phyloP scores from a whole-genome alignment of 306 rosid species.

The Amphicarpaea edgeworthii region DNA sequence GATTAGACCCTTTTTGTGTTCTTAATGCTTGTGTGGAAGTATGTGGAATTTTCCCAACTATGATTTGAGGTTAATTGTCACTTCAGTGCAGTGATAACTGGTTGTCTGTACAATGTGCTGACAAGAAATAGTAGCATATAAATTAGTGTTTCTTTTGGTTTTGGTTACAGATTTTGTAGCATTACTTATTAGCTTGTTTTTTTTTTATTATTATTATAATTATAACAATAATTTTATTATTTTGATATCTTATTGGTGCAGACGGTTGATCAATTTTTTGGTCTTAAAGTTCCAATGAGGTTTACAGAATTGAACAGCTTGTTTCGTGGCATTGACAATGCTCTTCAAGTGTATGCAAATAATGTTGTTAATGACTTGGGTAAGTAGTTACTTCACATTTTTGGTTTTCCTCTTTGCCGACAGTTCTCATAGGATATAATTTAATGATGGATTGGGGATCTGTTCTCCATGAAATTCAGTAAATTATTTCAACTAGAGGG shows the following conservation, averaged over 20 bases:
- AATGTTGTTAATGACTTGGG: constrained; percentile 76
- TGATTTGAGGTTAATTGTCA: not conserved
- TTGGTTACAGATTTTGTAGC: too few species aligned
- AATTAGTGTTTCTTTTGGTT: not conserved
- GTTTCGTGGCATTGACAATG: constrained; percentile 97
- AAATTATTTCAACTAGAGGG: constrained; percentile 31
- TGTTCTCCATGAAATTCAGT: constrained; percentile 16
- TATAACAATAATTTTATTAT: not conserved
- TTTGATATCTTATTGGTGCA: constrained; percentile 57
- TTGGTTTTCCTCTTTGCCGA: constrained; percentile 41
- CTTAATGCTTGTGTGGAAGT: too few species aligned
- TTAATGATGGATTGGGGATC: constrained; percentile 15
- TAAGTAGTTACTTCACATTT: constrained; percentile 49
- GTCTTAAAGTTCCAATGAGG: constrained; percentile 97
- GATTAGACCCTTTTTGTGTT: not conserved
- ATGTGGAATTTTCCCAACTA: not conserved
- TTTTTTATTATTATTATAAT: not conserved
- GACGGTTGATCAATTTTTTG: constrained; percentile 96
- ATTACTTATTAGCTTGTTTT: not conserved
- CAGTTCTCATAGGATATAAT: not conserved
- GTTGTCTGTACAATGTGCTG: not conserved
- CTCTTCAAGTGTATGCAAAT: constrained; percentile 86
- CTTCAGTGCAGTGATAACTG: not conserved
- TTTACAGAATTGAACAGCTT: constrained; percentile 82
- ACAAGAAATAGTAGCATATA: not conserved